phyloP scores from a whole-genome alignment of 2,329 filamentous ascomycete genomes.

The Penicillium sp. region DNA sequence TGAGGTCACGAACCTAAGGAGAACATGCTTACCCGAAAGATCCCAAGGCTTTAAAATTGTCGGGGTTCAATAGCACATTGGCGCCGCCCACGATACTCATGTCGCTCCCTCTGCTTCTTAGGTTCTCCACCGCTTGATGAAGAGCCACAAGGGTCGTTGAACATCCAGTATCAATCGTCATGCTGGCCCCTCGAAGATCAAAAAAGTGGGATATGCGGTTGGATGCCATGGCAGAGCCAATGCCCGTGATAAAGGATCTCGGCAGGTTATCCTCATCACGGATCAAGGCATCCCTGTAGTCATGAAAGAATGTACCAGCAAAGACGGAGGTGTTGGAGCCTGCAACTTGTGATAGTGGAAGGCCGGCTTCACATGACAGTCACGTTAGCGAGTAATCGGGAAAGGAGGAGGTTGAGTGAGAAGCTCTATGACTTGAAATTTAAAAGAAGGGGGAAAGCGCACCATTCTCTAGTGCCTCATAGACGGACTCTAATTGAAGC shows the following conservation, averaged over 20 bases:
- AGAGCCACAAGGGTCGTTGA: background rate
- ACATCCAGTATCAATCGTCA: conserved; percentile 6
- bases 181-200: conserved; percentile 3
- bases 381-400: no score
- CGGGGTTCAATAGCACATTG: background rate
- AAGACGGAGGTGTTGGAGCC: conserved; percentile 8
- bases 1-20: no score
- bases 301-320: conserved; percentile 2
- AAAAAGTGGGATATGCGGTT: conserved; percentile 6
- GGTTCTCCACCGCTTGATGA: background rate
- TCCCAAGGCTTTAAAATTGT: background rate
- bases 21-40: background rate
- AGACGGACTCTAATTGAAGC: conserved; percentile 25
- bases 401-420: no score
- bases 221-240: background rate
- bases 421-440: no score
- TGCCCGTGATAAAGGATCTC: background rate
- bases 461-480: conserved; percentile 43
- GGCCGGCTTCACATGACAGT: conserved; percentile 15
- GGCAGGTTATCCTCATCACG: conserved; percentile 8
- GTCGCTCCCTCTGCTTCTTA: background rate
- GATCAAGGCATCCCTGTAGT: conserved; percentile 4
- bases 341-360: conserved; percentile 18
- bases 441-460: no score
- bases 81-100: background rate